Percentiles rank a stretch among this genome's conserved stretches.
These are phyloP conservation scores for Hypoxylon rubiginosum DNA, from an alignment of 2,329 filamentous ascomycete species.

Conservation along the genomic window DNA sequence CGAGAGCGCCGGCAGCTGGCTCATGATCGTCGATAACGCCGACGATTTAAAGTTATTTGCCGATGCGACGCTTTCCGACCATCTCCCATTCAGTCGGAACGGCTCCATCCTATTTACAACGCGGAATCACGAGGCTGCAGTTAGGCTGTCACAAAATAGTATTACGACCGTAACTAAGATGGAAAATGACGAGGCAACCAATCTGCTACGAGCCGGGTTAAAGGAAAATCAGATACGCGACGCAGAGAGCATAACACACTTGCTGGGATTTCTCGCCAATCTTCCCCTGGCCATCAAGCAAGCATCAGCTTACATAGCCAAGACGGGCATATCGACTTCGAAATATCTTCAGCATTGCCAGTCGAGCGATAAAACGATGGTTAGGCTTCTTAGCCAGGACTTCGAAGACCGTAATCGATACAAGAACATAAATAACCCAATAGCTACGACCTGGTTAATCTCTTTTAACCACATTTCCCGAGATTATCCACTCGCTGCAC, in stretches of 20 bases:
- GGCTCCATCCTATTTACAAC: conserved; percentile 53
- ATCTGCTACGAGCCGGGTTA: conserved; percentile 8
- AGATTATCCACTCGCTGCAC: conserved; percentile 44
- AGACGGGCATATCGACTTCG: conserved; percentile 40
- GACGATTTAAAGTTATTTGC: conserved; percentile 55
- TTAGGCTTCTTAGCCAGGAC: conserved; percentile 48
- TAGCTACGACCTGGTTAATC: conserved; percentile 54
- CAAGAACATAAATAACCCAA: conserved; percentile 43
- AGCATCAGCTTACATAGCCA: conserved; percentile 54
- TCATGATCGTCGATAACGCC: conserved; percentile 62
- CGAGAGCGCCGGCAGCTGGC: conserved; percentile 51
- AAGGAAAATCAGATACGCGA: conserved; percentile 9
- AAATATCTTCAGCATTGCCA: conserved; percentile 48
- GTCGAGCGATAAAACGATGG: conserved; percentile 39
- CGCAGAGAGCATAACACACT: conserved; percentile 12
- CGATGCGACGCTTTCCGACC: conserved; percentile 32
- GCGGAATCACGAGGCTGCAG: conserved; percentile 35
- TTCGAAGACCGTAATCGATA: conserved; percentile 52
- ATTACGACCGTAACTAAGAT: conserved; percentile 9
- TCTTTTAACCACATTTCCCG: conserved; percentile 51
- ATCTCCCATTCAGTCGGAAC: conserved; percentile 50
- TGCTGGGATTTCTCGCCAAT: conserved; percentile 51
- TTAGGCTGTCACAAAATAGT: neutral
- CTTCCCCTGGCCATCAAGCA: conserved; percentile 56
- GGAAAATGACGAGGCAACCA: neutral